Conservation (phyloP, 169 alveolate genomes). For the Ichthyophthirius multifiliis region DNA sequence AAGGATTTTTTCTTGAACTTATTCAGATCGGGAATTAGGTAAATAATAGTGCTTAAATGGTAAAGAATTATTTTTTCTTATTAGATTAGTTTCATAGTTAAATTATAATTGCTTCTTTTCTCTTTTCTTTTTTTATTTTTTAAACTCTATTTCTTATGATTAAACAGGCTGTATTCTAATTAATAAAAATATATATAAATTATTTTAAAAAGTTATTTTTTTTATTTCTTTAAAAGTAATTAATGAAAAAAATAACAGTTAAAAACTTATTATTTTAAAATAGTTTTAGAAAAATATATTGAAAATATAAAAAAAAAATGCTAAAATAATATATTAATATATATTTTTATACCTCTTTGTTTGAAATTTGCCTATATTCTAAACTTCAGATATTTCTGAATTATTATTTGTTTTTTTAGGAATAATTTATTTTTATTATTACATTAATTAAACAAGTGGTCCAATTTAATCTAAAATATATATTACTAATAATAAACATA, state of each 20-base stretch:
- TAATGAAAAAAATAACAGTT: too few relatives aligned
- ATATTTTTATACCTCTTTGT: not conserved
- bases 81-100: not conserved
- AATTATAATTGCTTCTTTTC: not conserved
- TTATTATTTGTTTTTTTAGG: not conserved
- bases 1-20: constrained; percentile 9
- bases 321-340: too few relatives aligned
- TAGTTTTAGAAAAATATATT: too few relatives aligned
- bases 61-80: not conserved
- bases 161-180: not conserved
- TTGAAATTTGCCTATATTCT: not conserved
- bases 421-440: not conserved
- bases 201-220: not conserved
- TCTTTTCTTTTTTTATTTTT: constrained; percentile 8
- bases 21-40: not conserved
- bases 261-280: too few relatives aligned
- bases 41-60: constrained; percentile 32
- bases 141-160: not conserved
- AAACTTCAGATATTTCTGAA: not conserved
- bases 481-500: too few relatives aligned
- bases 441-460: not conserved
- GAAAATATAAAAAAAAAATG: too few relatives aligned
- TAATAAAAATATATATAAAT: not conserved
- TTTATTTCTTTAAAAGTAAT: too few relatives aligned
- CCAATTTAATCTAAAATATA: not conserved